Evolutionary conservation across 768 basidiomycete genomes (phyloP), one percentile per base, ranked within the genome.

Genomic region (Auriscalpium microsporum): DNA sequence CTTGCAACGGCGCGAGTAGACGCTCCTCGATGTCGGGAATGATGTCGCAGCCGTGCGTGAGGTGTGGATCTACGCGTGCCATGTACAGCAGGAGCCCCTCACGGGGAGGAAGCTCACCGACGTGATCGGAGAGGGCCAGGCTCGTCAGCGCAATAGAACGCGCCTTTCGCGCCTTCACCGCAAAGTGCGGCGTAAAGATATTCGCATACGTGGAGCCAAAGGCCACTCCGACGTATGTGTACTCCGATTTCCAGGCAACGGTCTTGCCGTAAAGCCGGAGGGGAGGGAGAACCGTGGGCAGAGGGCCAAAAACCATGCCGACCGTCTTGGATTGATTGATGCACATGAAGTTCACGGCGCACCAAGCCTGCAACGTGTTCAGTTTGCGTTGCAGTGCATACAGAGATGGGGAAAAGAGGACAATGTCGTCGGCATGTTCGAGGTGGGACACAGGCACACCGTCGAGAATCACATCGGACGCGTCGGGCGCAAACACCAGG

Each of bases 361-460:
- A 65, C 64, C 64, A 65, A 10, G 19, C 19, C 1, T 33, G n/a
- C 3, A 64, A 47, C 8, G 10, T 17, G 35, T 60, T 45, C 11
- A 64, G 52, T 35, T 63, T 63, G 17, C 40, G 40, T 48, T 65
- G 64, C 34, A 65, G 47, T 10, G 58, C 63, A 13, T 11, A n/a
- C 11, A 45, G 23, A 5, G 60, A 57, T 10, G 47, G 51, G 40
- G 60, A 60, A 21, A 61, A 17, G 8, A 65, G 46, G 37, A 56
- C 56, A 23, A 64, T 52, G 48, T 63, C 63, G 35, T 63, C 64
- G 2, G 63, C 64, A 48, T 66, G 64, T 50, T 64, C 63, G 16
- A 64, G 58, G 33, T 64, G 64, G 13, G 63, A 59, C n/a, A 63
- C 42, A 10, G 23, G 23, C 1, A n/a, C n/a, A 6, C 52, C 55